Evolutionary conservation across 768 basidiomycete species (phyloP).

Genomic region (Leccinum variicolor): DNA sequence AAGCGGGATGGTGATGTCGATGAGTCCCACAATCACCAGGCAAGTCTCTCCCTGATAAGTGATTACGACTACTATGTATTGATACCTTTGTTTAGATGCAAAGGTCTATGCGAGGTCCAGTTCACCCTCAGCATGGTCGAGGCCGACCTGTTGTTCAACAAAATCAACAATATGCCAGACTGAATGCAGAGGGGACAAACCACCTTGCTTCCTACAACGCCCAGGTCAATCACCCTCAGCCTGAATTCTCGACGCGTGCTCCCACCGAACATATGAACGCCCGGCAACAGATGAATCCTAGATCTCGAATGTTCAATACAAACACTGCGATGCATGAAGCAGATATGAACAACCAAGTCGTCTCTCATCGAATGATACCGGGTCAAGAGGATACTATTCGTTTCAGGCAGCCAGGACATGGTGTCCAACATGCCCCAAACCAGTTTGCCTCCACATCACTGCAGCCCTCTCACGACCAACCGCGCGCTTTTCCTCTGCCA

Average conservation of each 20-base stretch:
- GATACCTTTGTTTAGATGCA: slow-evolving; percentile 37
- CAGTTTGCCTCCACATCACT: slow-evolving; percentile 48
- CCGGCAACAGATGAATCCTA: slow-evolving; percentile 32
- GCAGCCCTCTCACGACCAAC: slow-evolving; percentile 36
- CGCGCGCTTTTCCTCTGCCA: slow-evolving; percentile 47
- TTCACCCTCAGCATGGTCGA: slow-evolving; percentile 36
- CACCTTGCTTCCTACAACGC: slow-evolving; percentile 36
- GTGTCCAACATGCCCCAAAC: slow-evolving; percentile 34
- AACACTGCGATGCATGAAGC: slow-evolving; percentile 36
- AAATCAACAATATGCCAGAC: slow-evolving; percentile 43
- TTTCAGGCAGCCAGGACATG: slow-evolving; percentile 29
- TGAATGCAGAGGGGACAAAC: slow-evolving; percentile 34
- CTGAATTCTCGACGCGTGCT: slow-evolving; percentile 33
- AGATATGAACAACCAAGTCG: slow-evolving; percentile 24
- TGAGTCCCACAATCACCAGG: slow-evolving; percentile 41
- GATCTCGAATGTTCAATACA: slow-evolving; percentile 21
- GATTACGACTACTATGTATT: slow-evolving; percentile 13
- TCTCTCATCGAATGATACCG: slow-evolving; percentile 42
- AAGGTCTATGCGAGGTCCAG: slow-evolving; percentile 41
- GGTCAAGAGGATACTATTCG: slow-evolving; percentile 39
- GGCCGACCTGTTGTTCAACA: slow-evolving; percentile 35
- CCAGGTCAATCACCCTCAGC: slow-evolving; percentile 21
- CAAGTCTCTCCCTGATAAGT: slow-evolving; percentile 28
- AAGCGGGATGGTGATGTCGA: slow-evolving; percentile 38
- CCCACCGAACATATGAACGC: slow-evolving; percentile 36